Conservation (phyloP, 176 grass and related monocot species). For the Cenchrus fungigraminus region DNA sequence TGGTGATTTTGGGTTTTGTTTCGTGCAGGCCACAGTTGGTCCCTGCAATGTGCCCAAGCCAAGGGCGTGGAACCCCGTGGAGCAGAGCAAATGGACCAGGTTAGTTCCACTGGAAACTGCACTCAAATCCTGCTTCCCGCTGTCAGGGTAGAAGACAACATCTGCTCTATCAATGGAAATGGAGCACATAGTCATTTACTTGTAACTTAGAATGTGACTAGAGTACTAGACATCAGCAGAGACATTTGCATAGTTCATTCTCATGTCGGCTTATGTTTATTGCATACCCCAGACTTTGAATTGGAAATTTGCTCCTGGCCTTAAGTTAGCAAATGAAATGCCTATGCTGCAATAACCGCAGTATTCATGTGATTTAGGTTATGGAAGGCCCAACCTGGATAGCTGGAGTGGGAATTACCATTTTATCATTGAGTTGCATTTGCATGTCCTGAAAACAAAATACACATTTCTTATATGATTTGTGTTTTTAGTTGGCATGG, state of each 20-base stretch:
- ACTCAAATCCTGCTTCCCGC: not conserved
- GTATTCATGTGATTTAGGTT: conserved; percentile 12
- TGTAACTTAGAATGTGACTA: conserved; percentile 1
- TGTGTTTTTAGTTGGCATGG: conserved; percentile 84
- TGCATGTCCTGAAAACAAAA: conserved; percentile 2
- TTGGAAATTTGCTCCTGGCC: not conserved
- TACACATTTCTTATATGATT: conserved; percentile 15
- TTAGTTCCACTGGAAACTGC: conserved; percentile 43
- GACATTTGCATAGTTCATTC: not conserved
- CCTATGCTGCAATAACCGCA: not conserved
- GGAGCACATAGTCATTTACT: not conserved
- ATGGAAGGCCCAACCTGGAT: conserved; percentile 19
- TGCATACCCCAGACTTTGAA: not conserved
- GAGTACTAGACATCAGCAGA: not conserved
- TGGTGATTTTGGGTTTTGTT: conserved; percentile 24
- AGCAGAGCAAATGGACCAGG: conserved; percentile 96
- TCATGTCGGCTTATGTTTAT: not conserved
- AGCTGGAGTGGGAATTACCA: not conserved
- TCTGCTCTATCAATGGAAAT: not conserved
- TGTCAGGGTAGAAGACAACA: not conserved
- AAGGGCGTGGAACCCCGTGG: conserved; percentile 89
- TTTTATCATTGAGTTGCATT: not conserved
- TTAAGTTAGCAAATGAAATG: conserved; percentile 23
- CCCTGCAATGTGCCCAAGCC: conserved; percentile 87
- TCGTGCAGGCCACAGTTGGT: conserved; percentile 72